phyloP scores from a whole-genome alignment of 2,329 filamentous ascomycete genomes.

The Hypoxylon sp. region DNA sequence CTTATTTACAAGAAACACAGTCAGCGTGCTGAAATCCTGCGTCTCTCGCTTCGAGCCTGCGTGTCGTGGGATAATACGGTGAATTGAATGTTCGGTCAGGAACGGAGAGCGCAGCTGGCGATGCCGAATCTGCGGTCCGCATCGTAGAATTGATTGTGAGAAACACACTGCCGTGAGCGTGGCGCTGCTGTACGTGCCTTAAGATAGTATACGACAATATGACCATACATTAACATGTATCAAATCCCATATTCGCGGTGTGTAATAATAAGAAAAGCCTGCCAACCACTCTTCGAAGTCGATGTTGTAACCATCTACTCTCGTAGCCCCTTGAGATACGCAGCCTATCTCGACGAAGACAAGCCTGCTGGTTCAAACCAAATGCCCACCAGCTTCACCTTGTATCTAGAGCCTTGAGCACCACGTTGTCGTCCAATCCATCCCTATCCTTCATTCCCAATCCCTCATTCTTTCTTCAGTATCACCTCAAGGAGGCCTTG shows the following conservation, averaged over 20 bases:
- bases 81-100: not conserved
- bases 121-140: not conserved
- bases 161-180: not conserved
- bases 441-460: no score
- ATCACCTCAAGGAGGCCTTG: not conserved
- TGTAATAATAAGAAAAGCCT: constrained; percentile 3
- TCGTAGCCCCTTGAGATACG: constrained; percentile 1
- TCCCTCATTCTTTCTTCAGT: constrained; percentile 2
- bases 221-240: not conserved
- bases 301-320: not conserved
- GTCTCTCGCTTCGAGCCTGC: not conserved
- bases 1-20: not conserved
- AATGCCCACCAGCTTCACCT: not conserved
- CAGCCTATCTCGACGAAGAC: not conserved
- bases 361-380: not conserved
- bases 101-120: not conserved
- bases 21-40: not conserved
- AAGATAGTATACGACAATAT: not conserved
- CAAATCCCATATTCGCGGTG: not conserved
- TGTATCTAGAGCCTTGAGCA: not conserved
- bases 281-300: not conserved
- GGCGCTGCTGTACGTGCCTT: not conserved
- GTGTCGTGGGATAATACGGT: not conserved
- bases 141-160: constrained; percentile 1
- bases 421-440: no score